phyloP scores from a whole-genome alignment of 306 rosid species.

The Cicer cuneatum region DNA sequence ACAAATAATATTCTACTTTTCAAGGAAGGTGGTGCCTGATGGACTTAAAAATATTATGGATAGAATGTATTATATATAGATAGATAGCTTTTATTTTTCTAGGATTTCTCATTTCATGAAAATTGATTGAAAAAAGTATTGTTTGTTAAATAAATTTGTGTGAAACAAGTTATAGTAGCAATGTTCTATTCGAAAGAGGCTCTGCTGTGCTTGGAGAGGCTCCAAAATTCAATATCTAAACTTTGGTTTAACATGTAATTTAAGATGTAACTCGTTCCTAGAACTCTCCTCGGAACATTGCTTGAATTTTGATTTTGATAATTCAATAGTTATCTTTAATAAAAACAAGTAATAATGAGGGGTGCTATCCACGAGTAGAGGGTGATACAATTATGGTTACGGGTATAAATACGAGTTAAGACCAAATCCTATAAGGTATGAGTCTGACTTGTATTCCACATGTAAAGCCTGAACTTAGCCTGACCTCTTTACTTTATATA shows the following conservation, averaged over 20 bases:
- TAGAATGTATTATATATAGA: not conserved
- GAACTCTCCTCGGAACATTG: not conserved
- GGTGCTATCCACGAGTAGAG: not conserved
- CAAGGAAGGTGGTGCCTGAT: not conserved
- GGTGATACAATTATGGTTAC: not conserved
- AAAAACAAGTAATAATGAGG: constrained; percentile 18
- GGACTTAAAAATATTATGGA: constrained; percentile 5
- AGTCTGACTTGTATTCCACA: not conserved
- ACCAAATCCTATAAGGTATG: not conserved
- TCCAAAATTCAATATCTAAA: constrained; percentile 4
- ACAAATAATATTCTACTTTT: constrained; percentile 1
- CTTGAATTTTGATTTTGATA: constrained; percentile 10
- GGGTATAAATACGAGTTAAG: not conserved
- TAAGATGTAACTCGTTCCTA: constrained; percentile 4
- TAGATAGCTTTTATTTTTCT: not conserved
- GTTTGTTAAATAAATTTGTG: constrained; percentile 13
- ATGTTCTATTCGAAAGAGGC: not conserved
- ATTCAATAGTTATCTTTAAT: constrained; percentile 3
- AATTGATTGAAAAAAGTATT: constrained; percentile 3
- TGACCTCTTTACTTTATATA: not conserved
- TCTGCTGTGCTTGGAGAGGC: not conserved
- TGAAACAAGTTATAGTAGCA: constrained; percentile 7
- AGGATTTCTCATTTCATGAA: not conserved
- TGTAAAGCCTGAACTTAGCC: not conserved
- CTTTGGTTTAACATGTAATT: constrained; percentile 13